Evolutionary conservation across 805 yeast genomes (phyloP).

Genomic region (Nakazawaea sp.): DNA sequence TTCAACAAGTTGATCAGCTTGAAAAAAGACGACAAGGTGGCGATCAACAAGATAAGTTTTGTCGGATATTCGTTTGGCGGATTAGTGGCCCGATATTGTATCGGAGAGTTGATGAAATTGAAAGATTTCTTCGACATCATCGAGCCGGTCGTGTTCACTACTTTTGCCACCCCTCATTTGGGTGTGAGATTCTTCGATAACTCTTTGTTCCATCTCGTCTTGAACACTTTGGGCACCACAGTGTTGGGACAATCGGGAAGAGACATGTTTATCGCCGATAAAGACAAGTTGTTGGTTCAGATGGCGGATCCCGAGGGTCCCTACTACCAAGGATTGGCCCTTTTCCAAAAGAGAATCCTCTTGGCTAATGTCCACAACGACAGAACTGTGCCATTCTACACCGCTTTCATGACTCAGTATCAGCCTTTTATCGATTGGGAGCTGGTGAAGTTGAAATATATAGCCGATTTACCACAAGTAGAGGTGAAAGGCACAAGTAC

Average conservation of each 20-base stretch:
- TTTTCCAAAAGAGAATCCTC: constrained; percentile 49
- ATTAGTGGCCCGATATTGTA: constrained; percentile 67
- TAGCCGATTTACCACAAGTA: constrained; percentile 30
- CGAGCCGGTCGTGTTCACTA: constrained; percentile 55
- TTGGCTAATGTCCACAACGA: constrained; percentile 79
- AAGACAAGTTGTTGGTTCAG: constrained; percentile 37
- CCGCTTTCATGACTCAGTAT: constrained; percentile 66
- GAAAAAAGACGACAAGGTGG: constrained; percentile 22
- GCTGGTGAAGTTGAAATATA: constrained; percentile 36
- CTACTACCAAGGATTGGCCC: constrained; percentile 47
- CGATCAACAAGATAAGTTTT: constrained; percentile 54
- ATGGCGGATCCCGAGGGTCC: constrained; percentile 45
- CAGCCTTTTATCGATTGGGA: constrained; percentile 70
- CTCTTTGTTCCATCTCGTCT: constrained; percentile 21
- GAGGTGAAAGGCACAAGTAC: constrained; percentile 30
- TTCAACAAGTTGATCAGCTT: constrained; percentile 31
- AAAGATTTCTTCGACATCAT: constrained; percentile 44
- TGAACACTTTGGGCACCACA: constrained; percentile 48
- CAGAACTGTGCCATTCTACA: constrained; percentile 81
- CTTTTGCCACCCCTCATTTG: constrained; percentile 78
- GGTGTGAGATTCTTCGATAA: constrained; percentile 45
- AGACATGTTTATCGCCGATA: constrained; percentile 57
- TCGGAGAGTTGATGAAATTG: constrained; percentile 41
- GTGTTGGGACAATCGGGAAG: constrained; percentile 63
- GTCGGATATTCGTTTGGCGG: constrained; percentile 93